Evolutionary conservation across 192 early-diverging fungal species (phyloP).

Genomic region (Chytriomyces sp.): DNA sequence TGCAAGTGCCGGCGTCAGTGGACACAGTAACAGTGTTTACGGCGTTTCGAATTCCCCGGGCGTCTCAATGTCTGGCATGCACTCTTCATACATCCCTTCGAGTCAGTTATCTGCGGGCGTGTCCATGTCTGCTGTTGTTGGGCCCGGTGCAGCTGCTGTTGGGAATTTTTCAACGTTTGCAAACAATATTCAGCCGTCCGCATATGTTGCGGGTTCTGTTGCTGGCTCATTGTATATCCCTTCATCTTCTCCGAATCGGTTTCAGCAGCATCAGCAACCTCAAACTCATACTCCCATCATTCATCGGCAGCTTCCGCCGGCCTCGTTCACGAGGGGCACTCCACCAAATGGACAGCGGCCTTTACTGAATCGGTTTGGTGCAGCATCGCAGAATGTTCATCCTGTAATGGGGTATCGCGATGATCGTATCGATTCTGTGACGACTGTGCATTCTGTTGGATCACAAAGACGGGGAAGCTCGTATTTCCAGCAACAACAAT

Average conservation of each 20-base stretch:
- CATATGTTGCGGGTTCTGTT: constrained; percentile 2
- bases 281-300: too few species aligned
- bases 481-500: too few species aligned
- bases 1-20: constrained; percentile 3
- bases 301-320: too few species aligned
- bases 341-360: neutral
- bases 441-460: neutral
- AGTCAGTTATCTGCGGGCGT: neutral
- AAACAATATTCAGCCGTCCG: neutral
- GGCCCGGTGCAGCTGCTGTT: neutral
- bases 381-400: neutral
- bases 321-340: too few species aligned
- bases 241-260: neutral
- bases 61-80: neutral
- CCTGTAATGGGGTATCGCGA: neutral
- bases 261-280: too few species aligned
- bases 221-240: neutral
- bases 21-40: neutral
- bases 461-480: too few species aligned
- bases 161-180: constrained; percentile 1
- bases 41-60: neutral
- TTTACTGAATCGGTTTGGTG: neutral
- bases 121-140: neutral
- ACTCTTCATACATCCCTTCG: neutral
- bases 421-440: neutral